Base-by-base conservation (phyloP, 371 early-diverging fungal genomes). In the Mortierella sp. region DNA sequence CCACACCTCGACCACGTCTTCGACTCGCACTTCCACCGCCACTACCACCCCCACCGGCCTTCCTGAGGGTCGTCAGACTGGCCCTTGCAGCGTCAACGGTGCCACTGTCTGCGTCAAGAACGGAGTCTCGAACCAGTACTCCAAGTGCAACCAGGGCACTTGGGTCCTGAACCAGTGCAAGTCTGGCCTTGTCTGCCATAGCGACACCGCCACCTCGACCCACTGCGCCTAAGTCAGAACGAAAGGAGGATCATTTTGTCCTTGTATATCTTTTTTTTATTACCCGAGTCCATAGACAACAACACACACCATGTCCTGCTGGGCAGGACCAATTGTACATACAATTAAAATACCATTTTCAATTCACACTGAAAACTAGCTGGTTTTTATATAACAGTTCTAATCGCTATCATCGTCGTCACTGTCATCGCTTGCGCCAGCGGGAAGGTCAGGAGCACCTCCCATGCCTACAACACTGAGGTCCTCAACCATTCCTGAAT, bases 141-240 rank as follows among this genome's bases (percentile, higher is more conserved):
- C 83, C 66, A 82, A 82, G 70, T 82, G 83, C 73, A 72, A 72
- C 78, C 53, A 68, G 22, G 83, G 83, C 22, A 68, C 34, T 31
- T 82, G 83, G 83, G 47, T 82, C 65, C 37, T 78, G 69, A 82
- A 82, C 78, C 83, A 82, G 83, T 82, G 83, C 83, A 82, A 78
- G 79, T 14, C 72, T 31, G 79, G 79, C 4, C 76, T 72, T 24
- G 47, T 68, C 47, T 82, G 83, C 76, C 39, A 75, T 37, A 82
- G 83, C 43, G 83, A 82, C 34, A 77, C 79, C 73, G 58, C 34
- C 66, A 82, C 72, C 70, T 26, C 71, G 0, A 78, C 83, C 55
- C 83, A 78, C 78, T 82, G 83, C 47, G 81, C 81, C 26, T 80
- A 80, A 73, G 31, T 0, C 11, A 26, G 24, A 55, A 16, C 13